Evolutionary conservation across 208 protist genomes (phyloP), one percentile per base, ranked within the genome.

Genomic region (Trypanosoma brucei): DNA sequence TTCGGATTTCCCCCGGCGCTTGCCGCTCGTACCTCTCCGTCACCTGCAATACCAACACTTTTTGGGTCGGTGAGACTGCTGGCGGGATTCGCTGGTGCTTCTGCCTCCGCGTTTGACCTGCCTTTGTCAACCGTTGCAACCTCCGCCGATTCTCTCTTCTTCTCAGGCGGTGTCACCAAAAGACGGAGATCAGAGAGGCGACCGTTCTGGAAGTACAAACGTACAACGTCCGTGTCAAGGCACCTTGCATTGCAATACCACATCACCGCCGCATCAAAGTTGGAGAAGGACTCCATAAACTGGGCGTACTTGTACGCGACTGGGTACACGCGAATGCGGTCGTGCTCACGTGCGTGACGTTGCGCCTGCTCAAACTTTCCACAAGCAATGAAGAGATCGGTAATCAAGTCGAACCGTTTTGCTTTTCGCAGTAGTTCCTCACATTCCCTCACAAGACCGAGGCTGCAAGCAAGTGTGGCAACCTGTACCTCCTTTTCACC

Each of bases 361-460:
- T 97, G 79, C 33, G 96, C 97, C 59, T 95, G 87, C 51, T 97
- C 95, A 76, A 97, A 98, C 68, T 95, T 91, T 44, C 93, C 95
- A 50, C 86, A 94, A 11, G 91, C 91, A 59, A 96, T 78, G 59
- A 97, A 92, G 38, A 98, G 65, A 45, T 95, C 81, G 36, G 93
- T 97, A 59, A 98, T 91, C 42, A 98, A 66, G 67, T 98, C 97
- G 69, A 92, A 95, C 0, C 95, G 93, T 36, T 90, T 78, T 30
- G 89, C 92, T 54, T 77, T 62, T 11, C 65, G 77, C 36, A 97
- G 75, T 7, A 97, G 59, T 59, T 70, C 56, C 70, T 96, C 92
- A 56, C 89, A 92, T 70, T 98, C 96, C 34, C 96, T 93, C 37
- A 88, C 60, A 80, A 98, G 86, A 51, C 92, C 91, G 34, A 99